phyloP scores from a whole-genome alignment of 371 early-diverging fungal species.

The Rozella allomycis region DNA sequence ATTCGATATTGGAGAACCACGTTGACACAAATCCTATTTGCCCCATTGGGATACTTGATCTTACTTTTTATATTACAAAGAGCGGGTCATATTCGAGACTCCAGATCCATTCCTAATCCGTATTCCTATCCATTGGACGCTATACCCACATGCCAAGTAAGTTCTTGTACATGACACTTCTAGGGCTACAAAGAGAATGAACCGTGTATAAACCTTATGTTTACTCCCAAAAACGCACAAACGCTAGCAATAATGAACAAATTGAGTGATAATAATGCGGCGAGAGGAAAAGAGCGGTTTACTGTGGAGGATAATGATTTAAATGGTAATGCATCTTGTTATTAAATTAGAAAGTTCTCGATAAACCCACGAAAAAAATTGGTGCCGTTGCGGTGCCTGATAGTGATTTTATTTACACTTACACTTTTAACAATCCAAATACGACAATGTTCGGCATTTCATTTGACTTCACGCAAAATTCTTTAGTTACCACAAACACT shows the following conservation, averaged over 20 bases:
- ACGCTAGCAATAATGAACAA: conserved; percentile 17
- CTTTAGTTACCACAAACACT: conserved; percentile 21
- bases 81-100: conserved; percentile 27
- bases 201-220: conserved; percentile 41
- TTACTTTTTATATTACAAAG: conserved; percentile 35
- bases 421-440: conserved; percentile 34
- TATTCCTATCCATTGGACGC: conserved; percentile 21
- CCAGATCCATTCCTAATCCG: conserved; percentile 20
- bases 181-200: conserved; percentile 14
- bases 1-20: conserved; percentile 32
- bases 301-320: too few species aligned
- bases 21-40: conserved; percentile 31
- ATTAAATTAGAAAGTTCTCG: too few species aligned
- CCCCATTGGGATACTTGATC: conserved; percentile 37
- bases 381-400: conserved; percentile 34
- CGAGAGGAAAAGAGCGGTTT: conserved; percentile 13
- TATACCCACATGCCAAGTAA: conserved; percentile 28
- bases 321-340: too few species aligned
- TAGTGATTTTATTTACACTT: conserved; percentile 35
- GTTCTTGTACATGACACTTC: neutral
- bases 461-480: conserved; percentile 5
- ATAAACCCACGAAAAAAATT: conserved; percentile 12
- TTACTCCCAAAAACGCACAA: conserved; percentile 22
- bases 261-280: conserved; percentile 8
- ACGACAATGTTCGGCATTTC: conserved; percentile 26